phyloP scores from a whole-genome alignment of 306 rosid genomes.

The Lathyrus tuberosus region DNA sequence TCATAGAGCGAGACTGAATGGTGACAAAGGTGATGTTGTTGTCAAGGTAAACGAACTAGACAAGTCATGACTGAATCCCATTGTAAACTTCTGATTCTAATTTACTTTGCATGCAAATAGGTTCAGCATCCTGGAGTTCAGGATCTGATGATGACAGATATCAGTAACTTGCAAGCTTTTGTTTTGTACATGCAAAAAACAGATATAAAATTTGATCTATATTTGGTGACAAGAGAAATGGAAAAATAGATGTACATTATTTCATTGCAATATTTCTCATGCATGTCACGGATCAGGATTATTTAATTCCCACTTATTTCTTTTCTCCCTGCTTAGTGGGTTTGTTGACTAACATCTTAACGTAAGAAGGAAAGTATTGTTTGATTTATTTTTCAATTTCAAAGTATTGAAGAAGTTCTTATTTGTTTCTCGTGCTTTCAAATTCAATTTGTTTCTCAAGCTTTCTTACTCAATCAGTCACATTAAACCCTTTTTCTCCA shows the following conservation, averaged over 20 bases:
- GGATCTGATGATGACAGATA: constrained; percentile 98
- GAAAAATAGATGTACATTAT: constrained; percentile 75
- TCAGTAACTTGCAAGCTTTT: constrained; percentile 88
- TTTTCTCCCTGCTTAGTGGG: constrained; percentile 14
- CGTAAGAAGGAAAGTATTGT: constrained; percentile 31
- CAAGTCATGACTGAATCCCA: constrained; percentile 28
- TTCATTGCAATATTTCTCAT: constrained; percentile 31
- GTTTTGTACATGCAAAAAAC: constrained; percentile 91
- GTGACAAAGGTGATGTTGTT: constrained; percentile 74
- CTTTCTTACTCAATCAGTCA: too few species aligned
- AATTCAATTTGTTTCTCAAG: too few species aligned
- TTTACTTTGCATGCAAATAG: constrained; percentile 52
- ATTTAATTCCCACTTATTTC: constrained; percentile 22
- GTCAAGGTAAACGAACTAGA: constrained; percentile 72
- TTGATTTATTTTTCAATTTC: constrained; percentile 26
- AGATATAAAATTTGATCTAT: constrained; percentile 90
- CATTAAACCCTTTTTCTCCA: too few species aligned
- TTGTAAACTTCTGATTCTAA: constrained; percentile 40
- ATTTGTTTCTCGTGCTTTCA: constrained; percentile 25
- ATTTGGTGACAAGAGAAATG: constrained; percentile 90
- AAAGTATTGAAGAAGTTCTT: constrained; percentile 17
- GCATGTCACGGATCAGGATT: constrained; percentile 6
- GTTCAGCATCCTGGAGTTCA: constrained; percentile 99
- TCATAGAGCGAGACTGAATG: constrained; percentile 82
- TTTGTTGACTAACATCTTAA: constrained; percentile 16